These are phyloP conservation scores for Camelina neglecta DNA, from an alignment of 345 rosid species.

Conservation along the genomic window DNA sequence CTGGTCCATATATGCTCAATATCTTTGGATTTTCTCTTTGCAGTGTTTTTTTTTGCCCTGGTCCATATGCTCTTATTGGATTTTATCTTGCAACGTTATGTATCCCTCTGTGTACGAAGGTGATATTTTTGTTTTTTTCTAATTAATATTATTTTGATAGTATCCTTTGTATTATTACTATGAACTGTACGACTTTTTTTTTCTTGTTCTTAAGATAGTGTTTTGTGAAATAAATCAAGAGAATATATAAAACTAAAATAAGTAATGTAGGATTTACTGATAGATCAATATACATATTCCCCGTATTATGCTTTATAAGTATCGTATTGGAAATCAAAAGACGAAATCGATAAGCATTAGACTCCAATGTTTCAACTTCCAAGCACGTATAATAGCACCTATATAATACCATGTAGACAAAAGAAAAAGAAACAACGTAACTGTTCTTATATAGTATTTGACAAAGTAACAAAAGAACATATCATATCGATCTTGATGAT, in stretches of 20 bases:
- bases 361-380: background rate
- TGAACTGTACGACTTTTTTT: background rate
- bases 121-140: background rate
- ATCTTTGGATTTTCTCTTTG: background rate
- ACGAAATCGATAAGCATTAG: background rate
- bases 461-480: background rate
- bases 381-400: background rate
- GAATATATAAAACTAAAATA: background rate
- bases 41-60: background rate
- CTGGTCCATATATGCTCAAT: background rate
- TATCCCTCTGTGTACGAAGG: background rate
- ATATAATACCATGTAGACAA: background rate
- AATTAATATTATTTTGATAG: background rate
- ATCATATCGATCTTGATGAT: background rate
- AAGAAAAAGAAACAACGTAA: no score
- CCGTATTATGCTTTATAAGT: background rate
- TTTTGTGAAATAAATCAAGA: background rate
- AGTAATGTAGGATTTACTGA: background rate
- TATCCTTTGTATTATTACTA: background rate
- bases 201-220: background rate
- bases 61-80: slow-evolving; percentile 4
- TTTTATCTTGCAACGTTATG: background rate
- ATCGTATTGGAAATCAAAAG: background rate
- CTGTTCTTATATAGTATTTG: background rate
- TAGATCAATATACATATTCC: background rate